Evolutionary conservation across 2,329 filamentous ascomycete species (phyloP), one percentile per base, ranked within the genome.

Genomic region (Apiospora sp.): DNA sequence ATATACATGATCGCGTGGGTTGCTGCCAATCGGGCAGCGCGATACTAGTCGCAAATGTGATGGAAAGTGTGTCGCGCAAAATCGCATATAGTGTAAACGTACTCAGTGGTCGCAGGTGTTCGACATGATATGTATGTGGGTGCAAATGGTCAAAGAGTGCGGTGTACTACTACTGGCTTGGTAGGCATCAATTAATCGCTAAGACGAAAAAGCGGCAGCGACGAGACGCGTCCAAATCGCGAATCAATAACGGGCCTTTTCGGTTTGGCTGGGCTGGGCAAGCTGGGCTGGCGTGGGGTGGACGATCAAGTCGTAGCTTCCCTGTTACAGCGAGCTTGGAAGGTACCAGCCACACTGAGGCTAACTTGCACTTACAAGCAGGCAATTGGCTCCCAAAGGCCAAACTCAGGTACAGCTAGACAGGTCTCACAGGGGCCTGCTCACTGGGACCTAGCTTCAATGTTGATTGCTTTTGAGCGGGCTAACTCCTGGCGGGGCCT

Each of bases 1-100:
- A 99, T 98, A 87, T 97, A 96, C 95, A 98, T 98, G 81, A 79
- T 87, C 83, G 80, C 78, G 74, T 75, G 75, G 73, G 76, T 75
- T 76, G 79, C 80, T 80, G 80, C 80, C 80, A 74, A 72, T 74
- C 77, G 78, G 79, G 80, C 80, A 81, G 80, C 79, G 76, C 79
- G 79, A 76, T 41, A 54, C 48, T 51, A 54, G 68, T 41, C 30
- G 48, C 68, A 70, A 58, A 74, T 64, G 72, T 68, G 73, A 70
- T 75, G 67, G 16, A 49, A 37, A 49, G 34, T 34, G 16, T 46
- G 67, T 46, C 44, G 67, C 43, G 67, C 67, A 49, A 49, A 41
- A 64, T 41, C 30, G 58, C 58, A 64, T 64, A 24, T 41, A 64
- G 19, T 41, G 58, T 41, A 49, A 44, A 37, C 30, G 67, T 37